Base-by-base conservation (phyloP, 2,329 filamentous ascomycete species). In the Calonectria pseudoreteaudii region DNA sequence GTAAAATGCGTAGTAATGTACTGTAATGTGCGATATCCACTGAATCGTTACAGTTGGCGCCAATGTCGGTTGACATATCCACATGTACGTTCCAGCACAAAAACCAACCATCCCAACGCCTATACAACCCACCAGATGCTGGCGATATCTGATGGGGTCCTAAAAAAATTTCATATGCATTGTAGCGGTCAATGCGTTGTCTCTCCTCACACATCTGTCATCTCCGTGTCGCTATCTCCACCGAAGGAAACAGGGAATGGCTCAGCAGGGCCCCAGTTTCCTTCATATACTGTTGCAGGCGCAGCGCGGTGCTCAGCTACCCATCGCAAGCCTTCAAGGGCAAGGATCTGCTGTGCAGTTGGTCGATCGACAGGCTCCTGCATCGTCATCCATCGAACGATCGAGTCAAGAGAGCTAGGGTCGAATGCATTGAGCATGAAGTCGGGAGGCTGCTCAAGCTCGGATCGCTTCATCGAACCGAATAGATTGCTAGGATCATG, bases 261-360 rank as follows among this genome's bases (percentile, higher is more conserved):
- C 67, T 90, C 88, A n/a, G 87, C 93, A 38, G 96, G 96, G 5
- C 97, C 97, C 94, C 96, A 99, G 83, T 95, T 97, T 75, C 97
- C 97, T 86, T 99, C 97, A 80, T 94, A 99, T 68, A 99, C 93
- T 0, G 95, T 98, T n/a, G 97, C 97, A 56, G 95, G 94, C 14
- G 95, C 94, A 70, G 94, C 92, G 70, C 95, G 92, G 75, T 95
- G 92, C 66, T 88, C 86, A 69, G 92, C 90, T 38, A 97, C 93
- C 94, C 97, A 99, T 74, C 90, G 90, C 67, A 98, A 90, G 30
- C 95, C 95, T 64, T 93, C 91, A 1, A 93, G 90, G 58, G 90
- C 86, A 60, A 98, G 90, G 14, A 99, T 86, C 76, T 97, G 91
- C 67, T 93, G 89, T 30, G 95, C 91, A 1, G 90, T 91, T 6